These are phyloP conservation scores for Talaromyces sp. DNA, from an alignment of 2,329 filamentous ascomycete species.

Conservation along the genomic window DNA sequence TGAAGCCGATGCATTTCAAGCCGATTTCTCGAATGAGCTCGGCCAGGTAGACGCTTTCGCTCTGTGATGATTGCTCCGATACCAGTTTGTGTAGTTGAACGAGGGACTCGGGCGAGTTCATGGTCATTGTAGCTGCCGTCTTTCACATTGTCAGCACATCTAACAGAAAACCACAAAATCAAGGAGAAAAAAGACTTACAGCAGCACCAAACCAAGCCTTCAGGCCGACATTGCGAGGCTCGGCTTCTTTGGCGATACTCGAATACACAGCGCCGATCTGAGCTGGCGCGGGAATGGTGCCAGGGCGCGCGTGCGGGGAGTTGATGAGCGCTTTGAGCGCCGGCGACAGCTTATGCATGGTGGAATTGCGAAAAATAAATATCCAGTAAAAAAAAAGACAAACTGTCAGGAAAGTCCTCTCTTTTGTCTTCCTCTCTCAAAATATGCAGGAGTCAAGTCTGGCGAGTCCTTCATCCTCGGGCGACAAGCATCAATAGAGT, in stretches of 20 bases:
- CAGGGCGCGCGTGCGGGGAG: conserved; percentile 61
- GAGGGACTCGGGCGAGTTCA: conserved; percentile 78
- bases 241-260: conserved; percentile 60
- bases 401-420: neutral
- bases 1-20: conserved; percentile 45
- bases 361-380: neutral
- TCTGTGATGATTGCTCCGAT: conserved; percentile 22
- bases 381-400: neutral
- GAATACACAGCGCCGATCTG: conserved; percentile 62
- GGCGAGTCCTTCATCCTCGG: neutral
- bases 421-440: neutral
- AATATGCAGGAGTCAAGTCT: neutral
- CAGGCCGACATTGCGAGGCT: conserved; percentile 50
- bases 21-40: conserved; percentile 44
- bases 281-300: conserved; percentile 60
- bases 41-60: conserved; percentile 27
- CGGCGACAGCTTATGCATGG: conserved; percentile 69
- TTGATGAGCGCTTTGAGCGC: conserved; percentile 71
- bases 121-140: conserved; percentile 78
- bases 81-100: conserved; percentile 54
- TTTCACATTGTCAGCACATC: conserved; percentile 26
- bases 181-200: conserved; percentile 63
- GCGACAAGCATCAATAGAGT: neutral
- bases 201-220: conserved; percentile 44
- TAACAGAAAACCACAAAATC: too few relatives aligned